Evolutionary conservation across 441 rosid species (phyloP), one percentile per base, ranked within the genome.

Genomic region (Isatis lusitanica): DNA sequence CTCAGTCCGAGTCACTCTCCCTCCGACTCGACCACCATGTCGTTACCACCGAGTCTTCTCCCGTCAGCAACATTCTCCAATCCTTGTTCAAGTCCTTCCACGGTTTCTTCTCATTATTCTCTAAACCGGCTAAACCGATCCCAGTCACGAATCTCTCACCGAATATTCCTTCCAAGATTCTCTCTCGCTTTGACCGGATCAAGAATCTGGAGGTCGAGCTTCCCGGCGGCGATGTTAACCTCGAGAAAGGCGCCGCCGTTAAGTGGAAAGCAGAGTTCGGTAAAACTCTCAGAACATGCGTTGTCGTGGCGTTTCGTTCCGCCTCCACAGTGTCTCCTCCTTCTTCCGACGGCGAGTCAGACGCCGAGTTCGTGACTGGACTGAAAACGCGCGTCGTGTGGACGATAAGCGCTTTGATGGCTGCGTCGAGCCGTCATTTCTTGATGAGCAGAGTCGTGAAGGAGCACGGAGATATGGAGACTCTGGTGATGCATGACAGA

Each of bases 231-330:
- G 56, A 78, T 3, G 28, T 57, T 3, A 78, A 57, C 17, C 62
- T 68, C 3, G 74, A 73, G 30, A 47, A 73, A 63, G 71, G 70
- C 33, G 66, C 66, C 9, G 65, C 66, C 31, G 48, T 73, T 39
- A 78, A 63, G 56, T 78, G 77, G 81, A 73, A 53, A 60, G 78
- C 81, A 0, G 44, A 73, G 50, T 68, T 55, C 16, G 81, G 78
- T 2, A 63, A 78, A 39, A 62, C 70, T 0, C 71, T 78, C 13
- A 42, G 55, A 30, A 78, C 63, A 28, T 78, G 81, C 28, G 77
- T 78, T 15, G 33, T 73, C 56, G 26, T 78, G n/a, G 62, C 81
- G 3, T 78, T 78, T 17, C 81, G 71, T 17, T 67, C 81, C 71
- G 66, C 77, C 12, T 9, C 43, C 2, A 39, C 66, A 2, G 60